Conservation (phyloP, 148 eudicot genomes). For the Rhododendron ovatum region DNA sequence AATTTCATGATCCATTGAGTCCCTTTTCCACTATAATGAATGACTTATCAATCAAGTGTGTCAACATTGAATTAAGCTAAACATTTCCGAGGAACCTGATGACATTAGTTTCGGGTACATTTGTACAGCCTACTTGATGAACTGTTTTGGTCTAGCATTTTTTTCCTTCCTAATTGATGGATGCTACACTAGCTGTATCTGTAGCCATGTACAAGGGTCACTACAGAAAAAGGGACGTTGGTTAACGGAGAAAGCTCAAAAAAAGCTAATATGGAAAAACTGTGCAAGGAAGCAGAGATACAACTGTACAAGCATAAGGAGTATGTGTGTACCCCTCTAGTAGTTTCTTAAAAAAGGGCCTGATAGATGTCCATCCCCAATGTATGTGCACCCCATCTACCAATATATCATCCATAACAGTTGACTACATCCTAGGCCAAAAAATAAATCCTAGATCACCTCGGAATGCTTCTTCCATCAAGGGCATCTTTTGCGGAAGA, state of each 20-base stretch:
- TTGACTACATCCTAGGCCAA: constrained; percentile 29
- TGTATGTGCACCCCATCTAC: constrained; percentile 36
- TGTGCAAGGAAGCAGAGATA: constrained; percentile 14
- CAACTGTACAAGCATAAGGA: constrained; percentile 14
- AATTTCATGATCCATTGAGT: background rate
- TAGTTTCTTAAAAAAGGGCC: constrained; percentile 29
- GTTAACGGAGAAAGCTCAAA: constrained; percentile 8
- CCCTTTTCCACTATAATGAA: background rate
- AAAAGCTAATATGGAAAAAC: constrained; percentile 10
- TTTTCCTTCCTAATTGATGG: background rate
- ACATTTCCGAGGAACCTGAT: background rate
- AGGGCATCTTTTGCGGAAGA: constrained; percentile 86
- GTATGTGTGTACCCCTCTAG: constrained; percentile 29
- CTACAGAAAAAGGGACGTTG: background rate
- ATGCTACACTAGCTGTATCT: background rate
- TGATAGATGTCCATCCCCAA: constrained; percentile 36
- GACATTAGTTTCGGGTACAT: background rate
- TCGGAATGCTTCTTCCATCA: constrained; percentile 97
- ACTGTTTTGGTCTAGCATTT: background rate
- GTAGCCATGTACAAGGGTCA: background rate
- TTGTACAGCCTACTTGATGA: constrained; percentile 1
- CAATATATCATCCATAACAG: constrained; percentile 32
- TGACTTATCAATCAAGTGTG: background rate
- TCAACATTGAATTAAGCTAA: background rate
- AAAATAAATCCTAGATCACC: constrained; percentile 57